These are phyloP conservation scores for Neurospora discreta DNA, from an alignment of 495 filamentous ascomycete species.

Conservation along the genomic window DNA sequence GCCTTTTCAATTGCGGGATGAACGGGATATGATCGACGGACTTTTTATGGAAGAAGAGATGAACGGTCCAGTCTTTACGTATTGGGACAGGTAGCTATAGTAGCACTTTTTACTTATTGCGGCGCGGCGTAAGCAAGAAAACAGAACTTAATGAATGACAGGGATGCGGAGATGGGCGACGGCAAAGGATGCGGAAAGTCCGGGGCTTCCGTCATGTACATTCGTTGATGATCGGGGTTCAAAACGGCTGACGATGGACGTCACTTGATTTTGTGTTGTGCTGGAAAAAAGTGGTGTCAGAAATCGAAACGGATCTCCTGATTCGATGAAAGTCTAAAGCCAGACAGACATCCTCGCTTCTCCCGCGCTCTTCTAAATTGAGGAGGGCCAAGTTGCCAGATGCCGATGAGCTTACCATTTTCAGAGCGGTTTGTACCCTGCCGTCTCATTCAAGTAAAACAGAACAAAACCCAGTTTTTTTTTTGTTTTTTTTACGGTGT, in stretches of 20 bases:
- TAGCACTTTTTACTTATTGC: background rate
- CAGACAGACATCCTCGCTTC: background rate
- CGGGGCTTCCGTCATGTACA: background rate
- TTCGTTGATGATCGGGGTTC: background rate
- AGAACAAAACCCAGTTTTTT: too few species aligned
- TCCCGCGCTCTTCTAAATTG: background rate
- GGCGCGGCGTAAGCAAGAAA: too few species aligned
- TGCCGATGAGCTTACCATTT: background rate
- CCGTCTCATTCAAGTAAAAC: background rate
- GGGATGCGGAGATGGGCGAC: background rate
- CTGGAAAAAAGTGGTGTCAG: too few species aligned
- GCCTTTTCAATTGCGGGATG: background rate
- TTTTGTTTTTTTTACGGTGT: too few species aligned
- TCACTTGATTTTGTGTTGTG: background rate
- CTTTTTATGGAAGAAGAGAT: background rate
- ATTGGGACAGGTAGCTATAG: too few species aligned
- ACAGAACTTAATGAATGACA: too few species aligned
- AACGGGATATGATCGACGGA: background rate
- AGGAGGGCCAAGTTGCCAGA: background rate
- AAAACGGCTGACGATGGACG: background rate
- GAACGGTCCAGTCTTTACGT: background rate
- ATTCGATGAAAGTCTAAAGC: background rate
- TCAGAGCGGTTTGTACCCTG: background rate
- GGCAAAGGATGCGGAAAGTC: background rate
- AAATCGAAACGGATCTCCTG: background rate